Conservation (phyloP, 306 rosid genomes). For the Mimosa bimucronata region DNA sequence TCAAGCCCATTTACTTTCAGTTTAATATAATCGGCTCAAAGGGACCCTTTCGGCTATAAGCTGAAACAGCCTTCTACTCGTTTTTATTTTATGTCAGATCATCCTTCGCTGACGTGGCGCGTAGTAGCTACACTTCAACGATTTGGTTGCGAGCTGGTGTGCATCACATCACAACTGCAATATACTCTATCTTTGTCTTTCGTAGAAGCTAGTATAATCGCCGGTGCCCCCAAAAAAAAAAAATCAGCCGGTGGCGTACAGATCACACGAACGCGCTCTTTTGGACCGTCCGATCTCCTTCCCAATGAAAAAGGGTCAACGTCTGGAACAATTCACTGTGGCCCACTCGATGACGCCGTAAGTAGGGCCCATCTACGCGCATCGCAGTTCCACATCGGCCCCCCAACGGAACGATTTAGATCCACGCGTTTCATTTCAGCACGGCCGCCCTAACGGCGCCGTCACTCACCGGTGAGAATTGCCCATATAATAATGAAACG, state of each 20-base stretch:
- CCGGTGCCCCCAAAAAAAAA: too few relatives aligned
- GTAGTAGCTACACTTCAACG: not conserved
- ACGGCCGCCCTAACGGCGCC: not conserved
- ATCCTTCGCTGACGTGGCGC: slow-evolving; percentile 30
- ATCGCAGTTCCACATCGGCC: slow-evolving; percentile 1
- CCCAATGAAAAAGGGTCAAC: slow-evolving; percentile 28
- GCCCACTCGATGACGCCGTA: slow-evolving; percentile 30
- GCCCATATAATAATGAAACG: not conserved
- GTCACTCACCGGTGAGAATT: not conserved
- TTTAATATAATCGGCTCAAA: not conserved
- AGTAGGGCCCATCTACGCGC: slow-evolving; percentile 28
- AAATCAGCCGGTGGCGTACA: slow-evolving; percentile 33
- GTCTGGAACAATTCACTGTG: slow-evolving; percentile 29
- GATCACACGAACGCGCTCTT: slow-evolving; percentile 1
- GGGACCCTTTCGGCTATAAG: slow-evolving; percentile 1
- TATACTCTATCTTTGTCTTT: slow-evolving; percentile 36
- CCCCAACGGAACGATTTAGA: slow-evolving; percentile 25
- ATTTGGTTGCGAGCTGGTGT: slow-evolving; percentile 49
- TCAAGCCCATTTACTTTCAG: slow-evolving; percentile 7
- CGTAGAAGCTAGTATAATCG: not conserved
- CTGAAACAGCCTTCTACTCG: slow-evolving; percentile 3
- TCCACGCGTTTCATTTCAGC: slow-evolving; percentile 41
- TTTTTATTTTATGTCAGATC: not conserved
- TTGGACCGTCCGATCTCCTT: slow-evolving; percentile 33
- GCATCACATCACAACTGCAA: slow-evolving; percentile 33